These are phyloP conservation scores for sweet orange (Citrus sinensis) DNA, from an alignment of 345 rosid genomes.

Conservation along the genomic window DVS_A1.0 CM039162.1:16394001-16394500, in stretches of 20 bases:
- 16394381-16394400: conserved; percentile 10
- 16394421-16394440: not conserved
- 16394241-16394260: not conserved
- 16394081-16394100: conserved; percentile 19
- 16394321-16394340: not conserved
- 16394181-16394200: not conserved
- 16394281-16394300: not conserved
- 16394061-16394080: conserved; percentile 9
- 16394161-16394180: not conserved
- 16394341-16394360: not conserved
- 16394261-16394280: conserved; percentile 1
- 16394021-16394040: conserved; percentile 22
- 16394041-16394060: conserved; percentile 9
- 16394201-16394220: not conserved
- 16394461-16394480: not conserved
- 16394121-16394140: conserved; percentile 15
- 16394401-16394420: conserved; percentile 7
- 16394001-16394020: conserved; percentile 17
- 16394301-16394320: not conserved
- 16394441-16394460: not conserved
- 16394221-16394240: not conserved
- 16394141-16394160: not conserved
- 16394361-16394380: not conserved
- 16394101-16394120: conserved; percentile 23
- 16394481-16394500: not conserved